These are phyloP conservation scores for Fusarium tupiense DNA, from an alignment of 2,329 filamentous ascomycete genomes.

Conservation along the genomic window DNA sequence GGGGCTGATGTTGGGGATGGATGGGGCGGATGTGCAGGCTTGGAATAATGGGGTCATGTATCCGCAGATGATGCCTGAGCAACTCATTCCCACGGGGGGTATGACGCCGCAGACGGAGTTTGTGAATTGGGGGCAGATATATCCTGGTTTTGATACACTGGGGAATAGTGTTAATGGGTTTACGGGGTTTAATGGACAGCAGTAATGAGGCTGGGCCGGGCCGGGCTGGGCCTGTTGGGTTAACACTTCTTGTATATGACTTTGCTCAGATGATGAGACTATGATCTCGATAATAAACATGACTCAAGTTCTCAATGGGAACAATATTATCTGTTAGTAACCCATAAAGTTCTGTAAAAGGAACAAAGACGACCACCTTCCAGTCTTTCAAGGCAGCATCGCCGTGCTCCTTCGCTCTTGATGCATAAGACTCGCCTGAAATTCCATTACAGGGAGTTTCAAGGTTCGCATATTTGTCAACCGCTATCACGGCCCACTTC, in stretches of 20 bases:
- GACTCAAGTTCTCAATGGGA: neutral
- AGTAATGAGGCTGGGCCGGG: neutral
- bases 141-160: constrained; percentile 38
- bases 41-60: constrained; percentile 46
- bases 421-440: too few species aligned
- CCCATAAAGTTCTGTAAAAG: too few species aligned
- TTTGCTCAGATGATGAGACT: neutral
- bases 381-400: too few species aligned
- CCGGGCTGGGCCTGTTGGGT: constrained; percentile 29
- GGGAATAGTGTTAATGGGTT: constrained; percentile 38
- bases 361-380: too few species aligned
- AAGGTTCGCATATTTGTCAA: too few species aligned
- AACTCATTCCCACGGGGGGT: constrained; percentile 33
- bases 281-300: neutral
- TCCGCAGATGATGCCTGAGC: constrained; percentile 36
- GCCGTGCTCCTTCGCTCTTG: too few species aligned
- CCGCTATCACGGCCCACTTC: too few species aligned
- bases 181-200: constrained; percentile 40
- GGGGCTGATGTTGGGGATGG: constrained; percentile 19
- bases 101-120: constrained; percentile 43
- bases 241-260: constrained; percentile 27
- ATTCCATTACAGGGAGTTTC: too few species aligned
- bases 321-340: fast-evolving
- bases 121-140: constrained; percentile 40
- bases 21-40: constrained; percentile 40